Percentiles rank a stretch among this genome's conserved stretches.
Evolutionary conservation across 2,329 filamentous ascomycete genomes (phyloP).

Genomic region (Scedosporium minutisporum): DNA sequence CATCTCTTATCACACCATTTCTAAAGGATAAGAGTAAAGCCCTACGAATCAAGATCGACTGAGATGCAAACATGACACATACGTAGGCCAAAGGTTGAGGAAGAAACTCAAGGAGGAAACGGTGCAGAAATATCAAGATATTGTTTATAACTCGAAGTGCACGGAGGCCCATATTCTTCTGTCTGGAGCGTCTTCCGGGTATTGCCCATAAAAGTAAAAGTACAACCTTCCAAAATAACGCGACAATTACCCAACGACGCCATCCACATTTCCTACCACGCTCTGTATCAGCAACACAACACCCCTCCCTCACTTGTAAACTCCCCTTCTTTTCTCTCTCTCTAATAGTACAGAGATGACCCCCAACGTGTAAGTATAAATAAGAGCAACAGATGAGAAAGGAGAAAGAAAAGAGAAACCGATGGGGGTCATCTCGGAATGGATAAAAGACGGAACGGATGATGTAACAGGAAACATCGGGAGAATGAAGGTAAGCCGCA

Average conservation of each 20-base stretch:
- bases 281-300: background rate
- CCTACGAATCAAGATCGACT: background rate
- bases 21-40: too few species aligned
- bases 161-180: background rate
- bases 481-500: background rate
- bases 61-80: too few species aligned
- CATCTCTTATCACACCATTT: too few species aligned
- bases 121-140: background rate
- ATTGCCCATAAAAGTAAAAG: background rate
- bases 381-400: background rate
- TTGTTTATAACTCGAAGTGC: background rate
- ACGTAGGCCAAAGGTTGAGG: too few species aligned
- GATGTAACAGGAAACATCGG: background rate
- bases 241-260: background rate
- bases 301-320: background rate
- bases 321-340: background rate
- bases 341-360: conserved; percentile 2
- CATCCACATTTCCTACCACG: background rate
- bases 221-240: background rate
- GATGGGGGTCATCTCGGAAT: background rate
- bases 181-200: background rate
- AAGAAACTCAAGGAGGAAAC: too few species aligned
- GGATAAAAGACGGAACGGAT: background rate
- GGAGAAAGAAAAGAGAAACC: background rate
- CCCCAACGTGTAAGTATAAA: background rate